Conservation (phyloP, 305 asterid genomes). For the Withania somnifera region DNA sequence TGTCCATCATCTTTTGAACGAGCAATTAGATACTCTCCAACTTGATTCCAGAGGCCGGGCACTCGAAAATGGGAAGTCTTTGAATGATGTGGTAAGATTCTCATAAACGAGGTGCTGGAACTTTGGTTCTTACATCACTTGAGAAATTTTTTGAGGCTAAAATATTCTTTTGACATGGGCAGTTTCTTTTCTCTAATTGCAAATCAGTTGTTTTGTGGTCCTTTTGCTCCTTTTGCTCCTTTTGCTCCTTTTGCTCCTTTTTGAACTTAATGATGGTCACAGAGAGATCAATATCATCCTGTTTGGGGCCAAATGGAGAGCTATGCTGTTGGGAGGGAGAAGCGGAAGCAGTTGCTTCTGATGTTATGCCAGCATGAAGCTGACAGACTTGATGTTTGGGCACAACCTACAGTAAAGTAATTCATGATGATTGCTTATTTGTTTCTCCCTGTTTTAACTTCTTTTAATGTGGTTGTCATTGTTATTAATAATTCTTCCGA, state of each 20-base stretch:
- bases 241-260: conserved; percentile 15
- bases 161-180: not conserved
- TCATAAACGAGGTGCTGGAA: not conserved
- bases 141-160: not conserved
- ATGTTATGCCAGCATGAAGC: conserved; percentile 97
- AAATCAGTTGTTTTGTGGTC: conserved; percentile 13
- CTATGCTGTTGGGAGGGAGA: conserved; percentile 77
- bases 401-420: conserved; percentile 94
- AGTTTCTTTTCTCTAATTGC: not conserved
- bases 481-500: conserved; percentile 5
- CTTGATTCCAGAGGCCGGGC: conserved; percentile 51
- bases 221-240: conserved; percentile 10
- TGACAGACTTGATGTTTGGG: conserved; percentile 99
- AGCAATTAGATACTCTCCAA: conserved; percentile 41
- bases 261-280: conserved; percentile 11
- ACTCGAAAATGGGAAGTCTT: conserved; percentile 46
- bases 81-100: conserved; percentile 56
- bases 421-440: conserved; percentile 2
- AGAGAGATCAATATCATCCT: conserved; percentile 86
- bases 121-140: not conserved
- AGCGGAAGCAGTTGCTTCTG: conserved; percentile 78
- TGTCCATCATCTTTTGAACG: conserved; percentile 74
- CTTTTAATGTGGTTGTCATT: conserved; percentile 8
- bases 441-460: not conserved
- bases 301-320: conserved; percentile 97